Percentiles rank a stretch among this genome's conserved stretches.
phyloP scores from a whole-genome alignment of 2,329 filamentous ascomycete species.

The Metarhizium guizhouense region DNA sequence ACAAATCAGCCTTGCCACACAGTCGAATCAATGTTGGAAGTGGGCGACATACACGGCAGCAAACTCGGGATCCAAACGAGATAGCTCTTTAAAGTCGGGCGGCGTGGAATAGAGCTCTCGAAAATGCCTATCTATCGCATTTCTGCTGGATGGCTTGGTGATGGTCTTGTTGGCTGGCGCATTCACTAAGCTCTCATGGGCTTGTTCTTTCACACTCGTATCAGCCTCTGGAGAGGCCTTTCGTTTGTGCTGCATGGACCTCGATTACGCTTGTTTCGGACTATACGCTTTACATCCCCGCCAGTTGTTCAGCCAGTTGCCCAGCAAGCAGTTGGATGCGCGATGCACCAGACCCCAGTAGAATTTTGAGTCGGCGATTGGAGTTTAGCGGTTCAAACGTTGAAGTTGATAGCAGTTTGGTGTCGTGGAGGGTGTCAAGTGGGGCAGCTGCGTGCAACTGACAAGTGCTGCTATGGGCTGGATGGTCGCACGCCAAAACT shows the following conservation, averaged over 20 bases:
- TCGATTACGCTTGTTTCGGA: not conserved
- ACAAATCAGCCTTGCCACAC: not conserved
- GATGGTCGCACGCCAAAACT: too few species aligned
- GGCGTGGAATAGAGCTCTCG: slow-evolving; percentile 30
- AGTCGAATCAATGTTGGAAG: not conserved
- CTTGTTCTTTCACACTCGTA: not conserved
- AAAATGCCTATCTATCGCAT: slow-evolving; percentile 21
- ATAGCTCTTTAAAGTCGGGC: slow-evolving; percentile 35
- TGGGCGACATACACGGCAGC: slow-evolving; percentile 26
- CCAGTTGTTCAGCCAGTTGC: not conserved
- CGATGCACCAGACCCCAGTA: too few species aligned
- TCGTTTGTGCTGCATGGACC: not conserved
- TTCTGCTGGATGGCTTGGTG: not conserved
- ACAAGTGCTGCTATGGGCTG: too few species aligned
- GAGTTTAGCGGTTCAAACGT: too few species aligned
- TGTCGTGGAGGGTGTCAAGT: too few species aligned
- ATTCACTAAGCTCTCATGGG: too few species aligned
- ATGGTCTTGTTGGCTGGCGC: not conserved
- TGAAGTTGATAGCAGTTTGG: too few species aligned
- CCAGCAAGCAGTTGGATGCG: too few species aligned
- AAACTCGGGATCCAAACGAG: slow-evolving; percentile 31
- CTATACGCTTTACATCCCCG: not conserved
- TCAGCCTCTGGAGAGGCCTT: not conserved
- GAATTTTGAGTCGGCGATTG: too few species aligned
- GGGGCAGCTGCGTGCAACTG: too few species aligned